Percentiles rank a stretch among this genome's conserved stretches.
Conservation (phyloP, 352 stramenopile species). For the Phytopythium ostracodes region DNA sequence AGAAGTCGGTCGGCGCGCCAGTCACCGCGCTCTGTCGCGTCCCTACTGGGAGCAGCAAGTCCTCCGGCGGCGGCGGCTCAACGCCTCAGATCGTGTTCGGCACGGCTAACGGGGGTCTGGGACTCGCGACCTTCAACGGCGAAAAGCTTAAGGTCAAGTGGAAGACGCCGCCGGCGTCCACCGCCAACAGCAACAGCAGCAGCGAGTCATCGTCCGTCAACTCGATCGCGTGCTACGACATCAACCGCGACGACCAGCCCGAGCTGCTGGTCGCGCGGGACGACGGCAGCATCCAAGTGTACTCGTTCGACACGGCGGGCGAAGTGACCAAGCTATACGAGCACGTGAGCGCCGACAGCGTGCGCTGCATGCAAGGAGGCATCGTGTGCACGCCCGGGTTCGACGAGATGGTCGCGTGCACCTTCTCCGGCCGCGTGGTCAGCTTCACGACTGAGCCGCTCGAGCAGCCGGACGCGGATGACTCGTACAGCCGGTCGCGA, state of each 20-base stretch:
- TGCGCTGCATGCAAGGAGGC: conserved; percentile 70
- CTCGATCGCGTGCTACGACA: conserved; percentile 71
- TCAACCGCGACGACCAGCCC: conserved; percentile 73
- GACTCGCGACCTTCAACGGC: conserved; percentile 61
- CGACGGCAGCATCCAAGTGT: conserved; percentile 78
- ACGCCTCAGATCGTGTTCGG: conserved; percentile 61
- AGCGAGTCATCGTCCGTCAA: conserved; percentile 44
- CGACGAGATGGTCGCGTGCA: conserved; percentile 72
- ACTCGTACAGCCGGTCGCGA: conserved; percentile 72
- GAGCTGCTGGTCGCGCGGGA: conserved; percentile 80
- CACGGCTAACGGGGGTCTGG: conserved; percentile 50
- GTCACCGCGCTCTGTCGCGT: conserved; percentile 50
- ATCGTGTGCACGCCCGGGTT: conserved; percentile 66
- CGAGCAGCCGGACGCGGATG: conserved; percentile 64
- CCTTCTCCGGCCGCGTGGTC: conserved; percentile 74
- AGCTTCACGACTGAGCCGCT: conserved; percentile 84
- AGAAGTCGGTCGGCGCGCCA: conserved; percentile 53
- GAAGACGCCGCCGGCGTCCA: conserved; percentile 39
- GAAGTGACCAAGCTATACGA: conserved; percentile 66
- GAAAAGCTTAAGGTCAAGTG: conserved; percentile 75
- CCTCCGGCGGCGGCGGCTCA: conserved; percentile 4
- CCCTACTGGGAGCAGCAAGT: conserved; percentile 7
- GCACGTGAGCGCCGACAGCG: conserved; percentile 62
- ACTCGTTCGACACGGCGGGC: conserved; percentile 44
- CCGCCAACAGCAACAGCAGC: conserved; percentile 15